Base-by-base conservation (phyloP, 1,284 basidiomycete species). In the Ustilago curta region DNA sequence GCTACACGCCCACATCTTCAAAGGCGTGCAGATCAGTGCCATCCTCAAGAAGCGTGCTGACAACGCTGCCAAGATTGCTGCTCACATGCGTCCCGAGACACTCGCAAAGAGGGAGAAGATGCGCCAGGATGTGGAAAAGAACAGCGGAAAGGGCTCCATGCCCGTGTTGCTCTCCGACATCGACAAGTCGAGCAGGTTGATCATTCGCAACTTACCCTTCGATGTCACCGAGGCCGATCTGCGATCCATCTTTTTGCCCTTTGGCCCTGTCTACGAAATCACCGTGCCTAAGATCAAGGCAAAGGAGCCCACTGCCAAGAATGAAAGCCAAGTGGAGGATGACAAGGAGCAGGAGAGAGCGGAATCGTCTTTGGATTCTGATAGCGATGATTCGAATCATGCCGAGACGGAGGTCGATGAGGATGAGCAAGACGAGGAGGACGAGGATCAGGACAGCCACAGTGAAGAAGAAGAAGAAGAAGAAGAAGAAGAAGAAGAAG, bases 1-100 rank as follows among this genome's bases (percentile, higher is more conserved):
- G 86, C 89, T 99, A 0, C 94, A 99, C 83, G 93, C 93, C 0
- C 94, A 97, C 84, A 91, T 95, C 43, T 97, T 92, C 89, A 97
- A 97, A 85, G 94, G 94, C 44, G 88, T 89, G 3, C 87, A 95
- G 16, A 89, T 98, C 27, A 94, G 92, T 7, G 93, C 91, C n/a
- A 91, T 92, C 7, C 88, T 97, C 70, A 97, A 97, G 88, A 95
- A 95, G 84, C 90, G 93, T 2, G 86, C 93, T 5, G 91, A 95
- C 57, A 76, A 73, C 11, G 82, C 79, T 8, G 59, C 77, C 53
- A 89, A 88, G 51, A 88, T 92, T 19, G 87, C 90, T 67, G 85
- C 88, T 2, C 76, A 85, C 25, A 79, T 81, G 79, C 79, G 78
- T 50, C 83, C 67, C 70, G 85, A 84, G 74, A 86, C 76, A 35